Evolutionary conservation across 2,329 filamentous ascomycete genomes (phyloP), one percentile per base, ranked within the genome.

Genomic region (Knufia fluminis): DNA sequence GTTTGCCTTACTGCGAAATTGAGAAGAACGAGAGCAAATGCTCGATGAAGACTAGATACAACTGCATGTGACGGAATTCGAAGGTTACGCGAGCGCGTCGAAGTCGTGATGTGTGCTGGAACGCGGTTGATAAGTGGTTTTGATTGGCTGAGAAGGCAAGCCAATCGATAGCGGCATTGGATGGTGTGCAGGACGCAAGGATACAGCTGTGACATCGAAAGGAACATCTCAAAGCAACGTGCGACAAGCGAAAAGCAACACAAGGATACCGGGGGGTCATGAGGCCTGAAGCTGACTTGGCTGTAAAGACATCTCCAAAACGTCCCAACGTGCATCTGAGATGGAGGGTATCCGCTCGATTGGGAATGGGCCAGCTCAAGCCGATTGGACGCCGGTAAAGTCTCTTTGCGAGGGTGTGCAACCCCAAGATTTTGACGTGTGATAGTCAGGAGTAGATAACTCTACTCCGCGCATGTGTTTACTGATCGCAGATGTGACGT

Each of bases 381-480:
- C 20, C 23, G 28, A 46, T 46, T 46, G 28, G 43, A 14, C 4
- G 32, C 43, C 32, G 42, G n/a, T 36, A 26, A 24, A 10, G 22
- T 14, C 14, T 22, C 35, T 41, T 22, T 22, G 22, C 8, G 22
- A 36, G 32, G 32, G 28, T 46, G 43, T 36, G 31, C 32, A 23
- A 46, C 43, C 43, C 42, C 43, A 45, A 46, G 16, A n/a, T 36
- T 38, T 45, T 22, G 10, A 26, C 7, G 19, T 45, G 42, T 17
- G 42, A 32, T 35, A 32, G 24, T 41, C 38, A 41, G 38, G 38
- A 41, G 38, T 41, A 45, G 12, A 17, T n/a, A n/a, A 6, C 20
- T 19, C 7, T 17, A 42, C 24, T 24, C 3, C 3, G 24, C 24
- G 22, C 40, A 42, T 42, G 40, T n/a, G 10, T 14, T 28, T 26